These are phyloP conservation scores for Boletus tomentosulus DNA, from an alignment of 768 basidiomycete species.

Conservation along the genomic window DNA sequence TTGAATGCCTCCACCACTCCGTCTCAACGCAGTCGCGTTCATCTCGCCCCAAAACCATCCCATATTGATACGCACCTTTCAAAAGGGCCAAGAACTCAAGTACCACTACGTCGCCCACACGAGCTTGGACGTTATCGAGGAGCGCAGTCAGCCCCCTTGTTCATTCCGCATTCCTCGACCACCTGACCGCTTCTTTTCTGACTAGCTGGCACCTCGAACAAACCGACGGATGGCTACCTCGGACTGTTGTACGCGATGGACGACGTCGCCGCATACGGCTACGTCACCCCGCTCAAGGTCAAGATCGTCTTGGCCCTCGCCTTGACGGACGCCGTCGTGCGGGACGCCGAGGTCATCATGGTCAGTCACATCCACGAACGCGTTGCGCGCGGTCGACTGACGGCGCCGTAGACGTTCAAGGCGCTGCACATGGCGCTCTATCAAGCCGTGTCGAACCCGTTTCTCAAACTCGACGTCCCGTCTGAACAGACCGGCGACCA, in stretches of 20 bases:
- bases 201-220: conserved; percentile 39
- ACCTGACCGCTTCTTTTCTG: not conserved
- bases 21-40: conserved; percentile 79
- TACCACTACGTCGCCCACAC: conserved; percentile 93
- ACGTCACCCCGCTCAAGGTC: conserved; percentile 81
- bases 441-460: conserved; percentile 79
- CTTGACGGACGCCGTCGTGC: conserved; percentile 75
- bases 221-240: conserved; percentile 74
- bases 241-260: conserved; percentile 89
- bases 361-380: conserved; percentile 39
- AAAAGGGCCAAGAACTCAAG: conserved; percentile 60
- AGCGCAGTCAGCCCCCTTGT: conserved; percentile 61
- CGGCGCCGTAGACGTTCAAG: conserved; percentile 64
- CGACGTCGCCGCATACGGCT: conserved; percentile 90
- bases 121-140: conserved; percentile 86
- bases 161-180: not conserved
- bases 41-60: conserved; percentile 78
- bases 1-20: conserved; percentile 57
- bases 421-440: conserved; percentile 89
- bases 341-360: conserved; percentile 72
- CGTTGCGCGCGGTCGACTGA: not conserved
- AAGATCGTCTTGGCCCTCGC: conserved; percentile 83
- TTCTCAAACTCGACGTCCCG: conserved; percentile 60
- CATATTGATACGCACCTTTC: conserved; percentile 73
- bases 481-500: conserved; percentile 49